Evolutionary conservation across 345 rosid genomes (phyloP).

Genomic region (Dovyalis caffra): DNA sequence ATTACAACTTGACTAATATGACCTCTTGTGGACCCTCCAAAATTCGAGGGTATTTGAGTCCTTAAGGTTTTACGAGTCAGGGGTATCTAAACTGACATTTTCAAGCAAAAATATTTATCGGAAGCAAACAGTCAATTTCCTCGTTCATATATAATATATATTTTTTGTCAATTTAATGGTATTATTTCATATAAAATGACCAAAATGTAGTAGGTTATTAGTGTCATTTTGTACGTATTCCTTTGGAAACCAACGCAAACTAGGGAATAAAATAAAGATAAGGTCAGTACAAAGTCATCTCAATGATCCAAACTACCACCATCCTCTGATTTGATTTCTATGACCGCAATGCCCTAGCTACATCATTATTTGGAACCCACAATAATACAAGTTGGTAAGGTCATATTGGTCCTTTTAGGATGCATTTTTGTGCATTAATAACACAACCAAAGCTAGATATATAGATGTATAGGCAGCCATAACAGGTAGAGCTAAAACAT

Average conservation of each 20-base stretch:
- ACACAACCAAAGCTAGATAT: slow-evolving; percentile 5
- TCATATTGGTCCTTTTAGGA: not conserved
- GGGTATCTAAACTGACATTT: slow-evolving; percentile 13
- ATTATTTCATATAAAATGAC: slow-evolving; percentile 9
- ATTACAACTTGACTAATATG: slow-evolving; percentile 10
- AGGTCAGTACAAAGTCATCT: slow-evolving; percentile 60
- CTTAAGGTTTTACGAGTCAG: not conserved
- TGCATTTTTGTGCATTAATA: slow-evolving; percentile 12
- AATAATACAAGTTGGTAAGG: slow-evolving; percentile 28
- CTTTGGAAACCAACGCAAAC: slow-evolving; percentile 46
- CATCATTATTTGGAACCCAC: slow-evolving; percentile 8
- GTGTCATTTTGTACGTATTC: slow-evolving; percentile 29
- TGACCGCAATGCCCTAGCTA: slow-evolving; percentile 31
- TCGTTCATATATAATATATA: too few species aligned
- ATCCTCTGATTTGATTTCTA: slow-evolving; percentile 20
- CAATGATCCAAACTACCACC: slow-evolving; percentile 60
- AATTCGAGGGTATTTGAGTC: slow-evolving; percentile 14
- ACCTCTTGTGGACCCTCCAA: slow-evolving; percentile 4
- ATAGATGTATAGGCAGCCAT: not conserved
- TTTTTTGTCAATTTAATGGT: not conserved
- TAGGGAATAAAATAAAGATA: slow-evolving; percentile 51
- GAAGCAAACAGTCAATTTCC: not conserved
- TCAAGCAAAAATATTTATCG: slow-evolving; percentile 4
- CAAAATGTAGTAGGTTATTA: slow-evolving; percentile 16
- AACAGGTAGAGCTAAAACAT: not conserved